phyloP scores from a whole-genome alignment of 1,284 basidiomycete species.

The Mycena sp. region DNA sequence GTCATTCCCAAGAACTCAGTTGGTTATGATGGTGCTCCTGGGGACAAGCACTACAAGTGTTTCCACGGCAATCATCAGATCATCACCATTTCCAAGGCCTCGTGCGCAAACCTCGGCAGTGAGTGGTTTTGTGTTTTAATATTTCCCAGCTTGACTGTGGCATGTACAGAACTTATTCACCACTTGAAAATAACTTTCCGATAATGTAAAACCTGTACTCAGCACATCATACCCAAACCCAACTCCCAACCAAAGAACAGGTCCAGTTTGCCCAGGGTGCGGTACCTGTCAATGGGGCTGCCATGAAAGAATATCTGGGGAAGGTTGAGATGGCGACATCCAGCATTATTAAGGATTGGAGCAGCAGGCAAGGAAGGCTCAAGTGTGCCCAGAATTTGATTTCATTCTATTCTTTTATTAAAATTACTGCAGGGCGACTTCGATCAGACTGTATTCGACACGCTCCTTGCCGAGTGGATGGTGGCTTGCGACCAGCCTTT shows the following conservation, averaged over 20 bases:
- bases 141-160: no score
- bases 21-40: no score
- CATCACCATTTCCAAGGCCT: neutral
- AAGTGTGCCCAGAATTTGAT: neutral
- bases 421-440: slow-evolving; percentile 3
- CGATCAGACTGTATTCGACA: slow-evolving; percentile 9
- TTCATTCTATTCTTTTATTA: neutral
- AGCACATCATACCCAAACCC: neutral
- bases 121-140: neutral
- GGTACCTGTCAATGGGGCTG: neutral
- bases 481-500: slow-evolving; percentile 32
- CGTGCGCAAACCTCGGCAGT: neutral
- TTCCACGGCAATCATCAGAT: neutral
- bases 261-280: no score
- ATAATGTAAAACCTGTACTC: neutral
- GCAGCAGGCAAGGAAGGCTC: slow-evolving; percentile 5
- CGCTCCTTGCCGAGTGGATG: slow-evolving; percentile 29
- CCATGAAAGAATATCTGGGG: slow-evolving; percentile 4
- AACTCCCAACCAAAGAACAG: neutral
- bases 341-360: slow-evolving; percentile 7
- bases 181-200: slow-evolving; percentile 1
- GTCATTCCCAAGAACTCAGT: no score
- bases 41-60: no score
- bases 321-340: slow-evolving; percentile 3
- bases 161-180: slow-evolving; percentile 1